Conservation (phyloP, 257 asterid genomes). For the Nyctanthes arbortristis region DNA sequence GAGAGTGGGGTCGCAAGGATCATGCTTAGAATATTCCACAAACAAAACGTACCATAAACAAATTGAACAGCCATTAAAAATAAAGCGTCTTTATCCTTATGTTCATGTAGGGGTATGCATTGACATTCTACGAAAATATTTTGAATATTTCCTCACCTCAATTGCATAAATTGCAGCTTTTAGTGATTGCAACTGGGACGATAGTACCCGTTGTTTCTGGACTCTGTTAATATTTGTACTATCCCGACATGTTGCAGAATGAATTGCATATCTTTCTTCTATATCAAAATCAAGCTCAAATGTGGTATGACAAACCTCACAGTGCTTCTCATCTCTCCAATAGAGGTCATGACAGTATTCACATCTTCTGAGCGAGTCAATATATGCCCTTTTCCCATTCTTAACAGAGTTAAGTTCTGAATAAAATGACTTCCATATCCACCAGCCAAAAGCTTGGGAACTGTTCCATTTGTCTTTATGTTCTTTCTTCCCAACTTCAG, state of each 20-base stretch:
- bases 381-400: slow-evolving; percentile 69
- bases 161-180: slow-evolving; percentile 95
- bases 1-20: too few species aligned
- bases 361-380: slow-evolving; percentile 79
- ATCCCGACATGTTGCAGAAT: slow-evolving; percentile 73
- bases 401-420: slow-evolving; percentile 69
- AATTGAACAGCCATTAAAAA: slow-evolving; percentile 15
- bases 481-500: slow-evolving; percentile 53
- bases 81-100: background rate
- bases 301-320: slow-evolving; percentile 87
- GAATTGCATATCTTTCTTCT: slow-evolving; percentile 89
- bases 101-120: slow-evolving; percentile 6
- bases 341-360: slow-evolving; percentile 86
- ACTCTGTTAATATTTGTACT: slow-evolving; percentile 41
- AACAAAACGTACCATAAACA: background rate
- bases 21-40: background rate
- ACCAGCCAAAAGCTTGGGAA: slow-evolving; percentile 64
- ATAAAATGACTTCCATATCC: slow-evolving; percentile 90
- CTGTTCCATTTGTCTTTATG: slow-evolving; percentile 44
- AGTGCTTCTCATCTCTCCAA: slow-evolving; percentile 97
- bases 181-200: slow-evolving; percentile 86
- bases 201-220: slow-evolving; percentile 47
- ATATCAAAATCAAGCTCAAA: slow-evolving; percentile 92
- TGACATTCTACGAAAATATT: background rate
- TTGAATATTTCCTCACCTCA: slow-evolving; percentile 60